Evolutionary conservation across 768 basidiomycete genomes (phyloP).

Genomic region (Astraeus odoratus): DNA sequence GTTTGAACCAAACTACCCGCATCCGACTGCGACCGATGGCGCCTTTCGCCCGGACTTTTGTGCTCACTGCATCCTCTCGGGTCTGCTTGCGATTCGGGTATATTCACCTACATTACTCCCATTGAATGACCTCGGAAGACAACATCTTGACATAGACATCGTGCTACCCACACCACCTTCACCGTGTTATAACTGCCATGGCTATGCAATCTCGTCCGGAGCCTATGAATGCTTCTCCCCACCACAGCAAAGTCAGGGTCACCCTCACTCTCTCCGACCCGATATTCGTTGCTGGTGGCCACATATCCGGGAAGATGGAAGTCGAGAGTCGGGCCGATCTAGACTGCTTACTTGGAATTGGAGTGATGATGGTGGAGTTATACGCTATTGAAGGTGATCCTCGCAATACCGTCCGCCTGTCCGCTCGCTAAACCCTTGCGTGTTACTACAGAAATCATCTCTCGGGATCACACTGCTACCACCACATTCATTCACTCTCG

Average conservation of each 20-base stretch:
- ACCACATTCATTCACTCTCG: constrained; percentile 67
- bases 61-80: not conserved
- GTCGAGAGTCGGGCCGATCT: constrained; percentile 71
- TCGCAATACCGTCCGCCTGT: not conserved
- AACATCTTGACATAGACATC: constrained; percentile 2
- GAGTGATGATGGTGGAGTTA: constrained; percentile 71
- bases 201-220: constrained; percentile 34
- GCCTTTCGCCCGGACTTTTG: constrained; percentile 5
- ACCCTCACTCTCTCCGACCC: constrained; percentile 52
- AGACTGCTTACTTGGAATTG: constrained; percentile 58
- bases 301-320: constrained; percentile 70
- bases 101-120: constrained; percentile 9
- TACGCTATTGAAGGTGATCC: constrained; percentile 60
- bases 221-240: constrained; percentile 78
- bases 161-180: not conserved
- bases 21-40: constrained; percentile 10
- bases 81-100: constrained; percentile 4
- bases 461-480: constrained; percentile 74
- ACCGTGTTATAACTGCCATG: constrained; percentile 10
- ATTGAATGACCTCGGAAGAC: not conserved
- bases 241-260: constrained; percentile 75
- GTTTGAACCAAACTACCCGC: constrained; percentile 9
- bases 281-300: constrained; percentile 57
- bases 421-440: constrained; percentile 1
- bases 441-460: constrained; percentile 54